Base-by-base conservation (phyloP, 2,329 filamentous ascomycete species). In the Colletotrichum horii region DNA sequence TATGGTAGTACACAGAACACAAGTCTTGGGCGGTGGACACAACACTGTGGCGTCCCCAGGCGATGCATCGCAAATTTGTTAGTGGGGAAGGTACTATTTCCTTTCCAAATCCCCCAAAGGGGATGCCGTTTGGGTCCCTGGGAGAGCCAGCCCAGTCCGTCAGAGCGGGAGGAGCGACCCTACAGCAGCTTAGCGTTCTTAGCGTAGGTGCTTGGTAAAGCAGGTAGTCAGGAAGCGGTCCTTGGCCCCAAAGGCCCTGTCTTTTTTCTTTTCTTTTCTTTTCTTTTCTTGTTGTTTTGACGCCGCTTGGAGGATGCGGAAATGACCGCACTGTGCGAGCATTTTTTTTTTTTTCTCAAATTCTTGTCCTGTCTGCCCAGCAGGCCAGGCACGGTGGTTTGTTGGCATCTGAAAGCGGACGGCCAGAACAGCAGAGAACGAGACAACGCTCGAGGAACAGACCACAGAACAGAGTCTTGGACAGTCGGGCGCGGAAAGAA, bases 121-220 rank as follows among this genome's bases (percentile, higher is more conserved):
- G 61, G 61, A 64, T 64, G 34, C 58, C 70, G 65, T 73, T 73
- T 62, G 56, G 65, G 43, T n/a, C n/a, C n/a, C n/a, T n/a, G n/a
- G n/a, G n/a, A n/a, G 28, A 70, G 58, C 71, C 66, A 74, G 66
- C 58, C 58, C 66, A 74, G 66, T 48, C 32, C 66, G 43, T 74
- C 71, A 74, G 71, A 70, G 71, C 72, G 72, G 72, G 68, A 75
- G 72, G 68, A 75, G 68, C 55, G 62, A 38, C 68, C 34, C 55
- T 66, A 62, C 61, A 24, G 72, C 69, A 71, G 12, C 48, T 62
- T 67, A 67, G 68, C 38, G 68, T 62, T 24, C 16, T 38, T 71
- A 67, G 72, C 67, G 71, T 28, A 12, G 22, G 43, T 52, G 43
- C 43, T 52, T 52, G 43, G 43, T 52, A 14, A 22, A 22, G 43